Conservation (phyloP, 2,329 filamentous ascomycete species). For the Thielaviopsis populi region DNA sequence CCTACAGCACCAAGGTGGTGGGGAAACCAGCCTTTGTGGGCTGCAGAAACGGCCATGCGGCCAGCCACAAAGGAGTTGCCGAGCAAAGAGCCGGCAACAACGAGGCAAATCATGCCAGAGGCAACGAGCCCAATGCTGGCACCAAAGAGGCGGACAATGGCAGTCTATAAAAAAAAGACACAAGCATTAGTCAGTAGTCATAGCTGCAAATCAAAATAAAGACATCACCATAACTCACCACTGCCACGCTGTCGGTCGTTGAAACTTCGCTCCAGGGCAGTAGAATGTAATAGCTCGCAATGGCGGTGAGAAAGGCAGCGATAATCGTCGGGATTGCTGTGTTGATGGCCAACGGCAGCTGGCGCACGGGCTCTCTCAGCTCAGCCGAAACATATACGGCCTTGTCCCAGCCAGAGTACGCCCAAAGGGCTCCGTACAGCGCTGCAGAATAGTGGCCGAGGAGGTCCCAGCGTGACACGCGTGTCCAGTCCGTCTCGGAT, state of each 20-base stretch:
- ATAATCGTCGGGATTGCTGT: conserved; percentile 45
- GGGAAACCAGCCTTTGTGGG: conserved; percentile 38
- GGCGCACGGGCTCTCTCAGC: conserved; percentile 34
- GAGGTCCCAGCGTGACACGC: conserved; percentile 39
- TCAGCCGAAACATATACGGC: conserved; percentile 42
- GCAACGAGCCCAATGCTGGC: conserved; percentile 37
- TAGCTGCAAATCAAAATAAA: not conserved
- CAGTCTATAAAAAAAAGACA: conserved; percentile 30
- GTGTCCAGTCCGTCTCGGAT: conserved; percentile 32
- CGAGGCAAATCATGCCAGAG: conserved; percentile 42
- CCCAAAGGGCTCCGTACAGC: conserved; percentile 48
- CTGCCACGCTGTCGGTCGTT: conserved; percentile 45
- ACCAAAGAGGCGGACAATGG: conserved; percentile 39
- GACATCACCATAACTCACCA: conserved; percentile 30
- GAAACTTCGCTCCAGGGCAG: conserved; percentile 45
- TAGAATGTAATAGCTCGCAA: conserved; percentile 47
- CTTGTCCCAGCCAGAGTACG: conserved; percentile 53
- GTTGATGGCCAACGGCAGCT: conserved; percentile 47
- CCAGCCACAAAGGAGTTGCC: conserved; percentile 49
- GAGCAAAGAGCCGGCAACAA: conserved; percentile 46
- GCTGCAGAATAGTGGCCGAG: conserved; percentile 46
- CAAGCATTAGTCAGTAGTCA: not conserved
- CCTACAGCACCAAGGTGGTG: conserved; percentile 31
- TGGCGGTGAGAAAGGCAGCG: conserved; percentile 43
- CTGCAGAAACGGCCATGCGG: conserved; percentile 45